Evolutionary conservation across 2,329 filamentous ascomycete genomes (phyloP).

Genomic region (Alternaria ethzedia): DNA sequence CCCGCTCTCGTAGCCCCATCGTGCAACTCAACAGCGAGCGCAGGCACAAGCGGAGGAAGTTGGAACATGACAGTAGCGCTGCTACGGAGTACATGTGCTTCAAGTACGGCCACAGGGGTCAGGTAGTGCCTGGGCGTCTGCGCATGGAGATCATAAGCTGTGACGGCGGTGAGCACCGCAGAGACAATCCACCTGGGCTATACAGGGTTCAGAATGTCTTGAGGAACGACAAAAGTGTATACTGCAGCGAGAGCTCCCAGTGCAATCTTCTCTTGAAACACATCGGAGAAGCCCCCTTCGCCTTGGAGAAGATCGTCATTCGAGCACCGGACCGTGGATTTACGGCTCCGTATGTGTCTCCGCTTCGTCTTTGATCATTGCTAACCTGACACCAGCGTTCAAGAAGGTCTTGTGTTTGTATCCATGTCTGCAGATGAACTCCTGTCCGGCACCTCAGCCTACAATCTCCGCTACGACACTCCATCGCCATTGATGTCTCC

Average conservation of each 20-base stretch:
- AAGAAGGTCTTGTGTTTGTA: slow-evolving; percentile 91
- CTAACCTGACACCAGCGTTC: slow-evolving; percentile 65
- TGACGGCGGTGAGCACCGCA: slow-evolving; percentile 75
- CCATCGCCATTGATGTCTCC: slow-evolving; percentile 34
- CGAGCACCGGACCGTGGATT: slow-evolving; percentile 82
- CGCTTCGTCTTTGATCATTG: slow-evolving; percentile 7
- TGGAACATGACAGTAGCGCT: slow-evolving; percentile 43
- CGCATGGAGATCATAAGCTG: slow-evolving; percentile 90
- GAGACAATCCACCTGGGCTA: slow-evolving; percentile 60
- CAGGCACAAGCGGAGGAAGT: slow-evolving; percentile 47
- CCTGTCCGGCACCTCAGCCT: slow-evolving; percentile 73
- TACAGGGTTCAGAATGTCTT: slow-evolving; percentile 74
- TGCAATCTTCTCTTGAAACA: slow-evolving; percentile 89
- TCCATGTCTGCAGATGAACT: slow-evolving; percentile 83
- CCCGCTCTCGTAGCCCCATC: slow-evolving; percentile 33
- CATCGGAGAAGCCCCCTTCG: slow-evolving; percentile 80
- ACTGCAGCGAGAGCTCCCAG: slow-evolving; percentile 85
- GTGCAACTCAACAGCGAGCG: slow-evolving; percentile 27
- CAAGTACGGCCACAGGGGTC: slow-evolving; percentile 84
- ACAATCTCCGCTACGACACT: slow-evolving; percentile 68
- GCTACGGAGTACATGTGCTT: slow-evolving; percentile 54
- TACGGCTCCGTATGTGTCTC: slow-evolving; percentile 77
- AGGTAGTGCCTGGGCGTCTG: slow-evolving; percentile 81
- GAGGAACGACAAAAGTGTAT: slow-evolving; percentile 80
- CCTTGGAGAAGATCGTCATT: slow-evolving; percentile 83